phyloP scores from a whole-genome alignment of 2,329 filamentous ascomycete genomes.

The Fulvia fulva region DNA sequence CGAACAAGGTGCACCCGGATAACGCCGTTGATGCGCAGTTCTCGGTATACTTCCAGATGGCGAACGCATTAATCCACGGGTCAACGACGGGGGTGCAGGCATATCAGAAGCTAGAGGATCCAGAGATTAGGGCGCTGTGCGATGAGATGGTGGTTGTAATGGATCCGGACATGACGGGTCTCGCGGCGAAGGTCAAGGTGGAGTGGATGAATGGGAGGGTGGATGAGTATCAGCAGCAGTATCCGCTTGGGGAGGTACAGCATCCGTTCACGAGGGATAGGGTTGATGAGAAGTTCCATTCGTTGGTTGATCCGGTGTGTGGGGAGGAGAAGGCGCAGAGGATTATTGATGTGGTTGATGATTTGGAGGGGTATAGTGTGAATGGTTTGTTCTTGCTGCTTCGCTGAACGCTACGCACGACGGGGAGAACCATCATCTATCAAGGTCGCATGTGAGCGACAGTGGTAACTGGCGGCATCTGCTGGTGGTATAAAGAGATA shows the following conservation, averaged over 20 bases:
- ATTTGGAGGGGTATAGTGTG: slow-evolving; percentile 21
- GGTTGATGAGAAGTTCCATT: slow-evolving; percentile 30
- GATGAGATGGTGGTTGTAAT: slow-evolving; percentile 24
- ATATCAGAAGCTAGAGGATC: slow-evolving; percentile 26
- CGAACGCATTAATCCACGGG: slow-evolving; percentile 29
- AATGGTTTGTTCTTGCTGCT: background rate
- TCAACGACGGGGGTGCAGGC: slow-evolving; percentile 27
- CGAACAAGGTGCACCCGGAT: slow-evolving; percentile 35
- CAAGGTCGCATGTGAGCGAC: too few species aligned
- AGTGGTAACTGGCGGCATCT: too few species aligned
- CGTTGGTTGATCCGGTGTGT: slow-evolving; percentile 23
- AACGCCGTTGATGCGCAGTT: slow-evolving; percentile 38
- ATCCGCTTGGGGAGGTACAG: slow-evolving; percentile 28
- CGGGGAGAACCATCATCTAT: too few species aligned
- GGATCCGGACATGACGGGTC: slow-evolving; percentile 23
- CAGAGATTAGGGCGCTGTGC: slow-evolving; percentile 20
- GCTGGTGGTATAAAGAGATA: too few species aligned
- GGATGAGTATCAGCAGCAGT: slow-evolving; percentile 20
- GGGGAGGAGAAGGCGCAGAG: slow-evolving; percentile 20
- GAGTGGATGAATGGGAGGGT: slow-evolving; percentile 23
- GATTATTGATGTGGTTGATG: slow-evolving; percentile 24
- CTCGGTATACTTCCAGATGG: slow-evolving; percentile 35
- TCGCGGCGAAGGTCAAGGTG: slow-evolving; percentile 23
- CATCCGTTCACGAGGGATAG: slow-evolving; percentile 29
- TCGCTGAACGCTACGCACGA: too few species aligned